Evolutionary conservation across 2,329 filamentous ascomycete genomes (phyloP), one percentile per base, ranked within the genome.

Genomic region (Trichoderma afroharzianum): DNA sequence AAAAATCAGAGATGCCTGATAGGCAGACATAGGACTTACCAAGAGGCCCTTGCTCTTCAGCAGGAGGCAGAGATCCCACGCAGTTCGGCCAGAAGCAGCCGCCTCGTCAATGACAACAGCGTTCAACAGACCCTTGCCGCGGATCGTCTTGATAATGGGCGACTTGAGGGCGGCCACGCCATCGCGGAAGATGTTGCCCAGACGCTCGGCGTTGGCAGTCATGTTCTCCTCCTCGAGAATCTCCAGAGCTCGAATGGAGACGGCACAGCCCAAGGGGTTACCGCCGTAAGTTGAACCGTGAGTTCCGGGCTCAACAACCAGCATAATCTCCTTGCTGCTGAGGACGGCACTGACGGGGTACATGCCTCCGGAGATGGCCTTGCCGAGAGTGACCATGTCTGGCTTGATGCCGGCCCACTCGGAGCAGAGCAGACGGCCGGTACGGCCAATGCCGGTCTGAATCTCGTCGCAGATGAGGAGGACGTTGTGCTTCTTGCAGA

Each of bases 211-310:
- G 70, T 91, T 91, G 79, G 93, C 91, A 28, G 94, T 92, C 84
- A 99, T 89, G 74, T 93, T 87, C 83, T 97, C 95, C 81, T 99
- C 96, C 79, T 95, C 90, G 76, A 99, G 91, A 69, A 99, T 88
- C 86, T 99, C 95, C 58, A 99, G 87, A 24, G 96, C 96, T 74
- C 95, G 93, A 79, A 99, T 97, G 28, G 95, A 97, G 33, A 99
- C 93, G 50, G 96, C 96, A 77, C 94, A 98, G 28, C 95, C 96
- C 14, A 99, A 87, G 21, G 96, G 96, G 83, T 99, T 99, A 64
- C 96, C 96, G 73, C 96, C 96, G 79, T 98, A 99, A n/a, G 96
- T 99, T 55, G 94, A 97, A 63, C 96, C 96, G 83, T 99, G 96
- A 30, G 96, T 98, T 72, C 96, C 96, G 30, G 96, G 93, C 86